These are phyloP conservation scores for Cyclotella cryptica DNA, from an alignment of 108 stramenopile species.

Conservation along the genomic window DNA sequence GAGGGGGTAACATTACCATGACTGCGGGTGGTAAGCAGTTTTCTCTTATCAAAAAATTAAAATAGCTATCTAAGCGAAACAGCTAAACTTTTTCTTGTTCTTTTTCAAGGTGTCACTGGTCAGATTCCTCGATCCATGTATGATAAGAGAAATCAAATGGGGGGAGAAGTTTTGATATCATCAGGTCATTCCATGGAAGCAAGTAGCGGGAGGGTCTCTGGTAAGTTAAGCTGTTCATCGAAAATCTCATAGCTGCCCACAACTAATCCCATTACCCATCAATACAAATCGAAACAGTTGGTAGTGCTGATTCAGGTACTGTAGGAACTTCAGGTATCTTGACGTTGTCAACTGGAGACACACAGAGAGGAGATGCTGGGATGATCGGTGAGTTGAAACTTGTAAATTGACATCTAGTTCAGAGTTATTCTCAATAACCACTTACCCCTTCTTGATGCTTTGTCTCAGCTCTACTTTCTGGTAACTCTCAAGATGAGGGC, in stretches of 20 bases:
- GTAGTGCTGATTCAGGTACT: slow-evolving; percentile 8
- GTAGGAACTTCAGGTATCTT: slow-evolving; percentile 17
- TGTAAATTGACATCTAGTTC: neutral
- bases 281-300: too few species aligned
- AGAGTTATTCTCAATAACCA: neutral
- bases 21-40: slow-evolving; percentile 12
- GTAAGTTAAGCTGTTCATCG: too few species aligned
- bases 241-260: too few species aligned
- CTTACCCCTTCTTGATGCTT: neutral
- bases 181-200: slow-evolving; percentile 21
- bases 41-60: too few species aligned
- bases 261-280: too few species aligned
- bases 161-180: slow-evolving; percentile 19
- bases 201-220: slow-evolving; percentile 19
- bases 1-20: slow-evolving; percentile 35
- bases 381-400: slow-evolving; percentile 19
- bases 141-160: neutral
- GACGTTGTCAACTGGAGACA: slow-evolving; percentile 23
- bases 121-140: slow-evolving; percentile 10
- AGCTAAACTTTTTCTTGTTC: neutral
- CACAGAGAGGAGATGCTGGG: slow-evolving; percentile 14
- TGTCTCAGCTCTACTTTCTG: neutral
- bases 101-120: slow-evolving; percentile 15
- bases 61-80: too few species aligned
- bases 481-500: neutral